phyloP scores from a whole-genome alignment of 257 asterid genomes.

The Oldenlandia corymbosa region DNA sequence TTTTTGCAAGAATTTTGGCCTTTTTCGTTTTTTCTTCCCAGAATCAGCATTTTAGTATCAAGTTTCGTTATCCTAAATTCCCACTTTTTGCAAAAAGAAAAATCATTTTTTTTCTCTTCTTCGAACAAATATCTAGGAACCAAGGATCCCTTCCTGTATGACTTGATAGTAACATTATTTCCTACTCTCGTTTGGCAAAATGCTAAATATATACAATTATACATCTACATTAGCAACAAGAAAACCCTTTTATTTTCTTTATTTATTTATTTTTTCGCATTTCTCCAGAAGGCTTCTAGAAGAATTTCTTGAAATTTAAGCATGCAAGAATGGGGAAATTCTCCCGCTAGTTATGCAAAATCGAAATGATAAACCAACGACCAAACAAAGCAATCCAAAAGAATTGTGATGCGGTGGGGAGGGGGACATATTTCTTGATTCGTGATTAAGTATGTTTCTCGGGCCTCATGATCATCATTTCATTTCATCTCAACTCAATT shows the following conservation, averaged over 20 bases:
- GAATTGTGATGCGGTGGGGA: not conserved
- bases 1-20: constrained; percentile 2
- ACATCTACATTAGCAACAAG: not conserved
- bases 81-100: constrained; percentile 1
- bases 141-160: not conserved
- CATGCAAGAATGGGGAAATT: constrained; percentile 3
- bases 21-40: not conserved
- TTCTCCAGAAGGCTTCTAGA: not conserved
- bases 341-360: not conserved
- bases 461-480: constrained; percentile 18
- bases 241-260: no score
- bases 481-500: constrained; percentile 43
- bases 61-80: constrained; percentile 6
- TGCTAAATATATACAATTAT: not conserved
- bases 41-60: constrained; percentile 14
- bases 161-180: no score
- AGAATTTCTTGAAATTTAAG: not conserved
- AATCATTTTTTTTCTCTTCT: not conserved
- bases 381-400: constrained; percentile 14
- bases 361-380: constrained; percentile 7
- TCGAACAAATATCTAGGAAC: not conserved
- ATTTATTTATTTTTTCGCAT: no score
- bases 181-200: no score
- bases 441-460: constrained; percentile 29
- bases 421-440: constrained; percentile 18